Evolutionary conservation across 805 yeast genomes (phyloP).

Genomic region (Candida nitratophila): DNA sequence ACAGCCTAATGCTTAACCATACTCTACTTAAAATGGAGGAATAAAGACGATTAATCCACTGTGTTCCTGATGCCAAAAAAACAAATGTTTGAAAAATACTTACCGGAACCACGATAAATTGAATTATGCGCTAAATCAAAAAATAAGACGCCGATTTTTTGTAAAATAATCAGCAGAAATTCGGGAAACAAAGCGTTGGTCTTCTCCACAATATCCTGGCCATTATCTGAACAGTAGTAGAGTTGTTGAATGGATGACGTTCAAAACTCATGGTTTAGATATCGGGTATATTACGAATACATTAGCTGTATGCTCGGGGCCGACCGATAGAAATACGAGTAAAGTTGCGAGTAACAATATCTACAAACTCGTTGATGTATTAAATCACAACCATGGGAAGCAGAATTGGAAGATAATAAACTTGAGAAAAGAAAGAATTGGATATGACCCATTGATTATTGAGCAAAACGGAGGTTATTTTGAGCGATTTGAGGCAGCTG

Average conservation of each 20-base stretch:
- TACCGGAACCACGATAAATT: too few species aligned
- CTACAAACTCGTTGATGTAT: conserved; percentile 39
- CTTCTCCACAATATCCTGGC: too few species aligned
- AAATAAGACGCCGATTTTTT: too few species aligned
- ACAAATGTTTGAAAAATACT: too few species aligned
- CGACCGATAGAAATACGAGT: conserved; percentile 40
- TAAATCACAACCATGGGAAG: conserved; percentile 38
- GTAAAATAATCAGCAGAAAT: too few species aligned
- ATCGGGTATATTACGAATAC: conserved; percentile 59
- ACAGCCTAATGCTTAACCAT: too few species aligned
- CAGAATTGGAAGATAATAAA: conserved; percentile 69
- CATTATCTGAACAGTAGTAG: too few species aligned
- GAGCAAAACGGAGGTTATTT: conserved; percentile 33
- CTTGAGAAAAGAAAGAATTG: conserved; percentile 51
- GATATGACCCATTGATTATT: conserved; percentile 23
- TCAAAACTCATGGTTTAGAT: conserved; percentile 33
- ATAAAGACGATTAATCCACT: too few species aligned
- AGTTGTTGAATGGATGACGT: not conserved
- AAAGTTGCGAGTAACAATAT: conserved; percentile 47
- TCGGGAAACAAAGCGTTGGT: too few species aligned
- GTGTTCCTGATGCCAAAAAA: too few species aligned
- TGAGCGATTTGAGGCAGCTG: conserved; percentile 53
- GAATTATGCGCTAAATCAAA: too few species aligned
- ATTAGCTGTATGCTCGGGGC: conserved; percentile 72
- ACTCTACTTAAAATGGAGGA: too few species aligned